Conservation (phyloP, 768 basidiomycete species). For the Antrodiella citrinella region DNA sequence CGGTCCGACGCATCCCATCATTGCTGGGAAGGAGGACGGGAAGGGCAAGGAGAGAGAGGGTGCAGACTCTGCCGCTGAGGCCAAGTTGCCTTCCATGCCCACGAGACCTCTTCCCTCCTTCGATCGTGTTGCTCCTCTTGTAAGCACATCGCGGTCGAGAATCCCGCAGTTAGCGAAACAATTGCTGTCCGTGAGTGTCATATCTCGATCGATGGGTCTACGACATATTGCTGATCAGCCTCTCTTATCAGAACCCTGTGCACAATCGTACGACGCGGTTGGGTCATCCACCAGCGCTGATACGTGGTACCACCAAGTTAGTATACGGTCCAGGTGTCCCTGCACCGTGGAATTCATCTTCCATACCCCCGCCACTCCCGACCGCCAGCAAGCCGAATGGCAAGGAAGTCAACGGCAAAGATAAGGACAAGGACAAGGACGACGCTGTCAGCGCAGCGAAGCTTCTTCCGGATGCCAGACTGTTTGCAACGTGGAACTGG, state of each 20-base stretch:
- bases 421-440: too few relatives aligned
- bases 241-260: slow-evolving; percentile 33
- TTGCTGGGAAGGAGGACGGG: slow-evolving; percentile 26
- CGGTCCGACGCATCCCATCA: slow-evolving; percentile 58
- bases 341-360: slow-evolving; percentile 39
- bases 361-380: slow-evolving; percentile 12
- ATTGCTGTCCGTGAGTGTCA: slow-evolving; percentile 53
- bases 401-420: slow-evolving; percentile 13
- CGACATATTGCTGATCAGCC: neutral
- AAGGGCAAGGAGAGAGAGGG: slow-evolving; percentile 43
- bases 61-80: slow-evolving; percentile 28
- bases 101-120: slow-evolving; percentile 33
- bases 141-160: slow-evolving; percentile 55
- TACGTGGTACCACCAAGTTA: slow-evolving; percentile 36
- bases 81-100: slow-evolving; percentile 31
- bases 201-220: neutral
- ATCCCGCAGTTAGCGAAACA: slow-evolving; percentile 60
- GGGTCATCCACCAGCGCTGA: slow-evolving; percentile 55
- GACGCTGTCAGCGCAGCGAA: slow-evolving; percentile 22
- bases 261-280: slow-evolving; percentile 56
- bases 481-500: slow-evolving; percentile 44
- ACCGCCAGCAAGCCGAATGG: slow-evolving; percentile 7
- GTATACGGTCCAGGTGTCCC: slow-evolving; percentile 31
- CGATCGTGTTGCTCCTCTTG: slow-evolving; percentile 53
- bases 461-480: slow-evolving; percentile 37